Base-by-base conservation (phyloP, 108 stramenopile species). In the Craspedostauros australis region DNA sequence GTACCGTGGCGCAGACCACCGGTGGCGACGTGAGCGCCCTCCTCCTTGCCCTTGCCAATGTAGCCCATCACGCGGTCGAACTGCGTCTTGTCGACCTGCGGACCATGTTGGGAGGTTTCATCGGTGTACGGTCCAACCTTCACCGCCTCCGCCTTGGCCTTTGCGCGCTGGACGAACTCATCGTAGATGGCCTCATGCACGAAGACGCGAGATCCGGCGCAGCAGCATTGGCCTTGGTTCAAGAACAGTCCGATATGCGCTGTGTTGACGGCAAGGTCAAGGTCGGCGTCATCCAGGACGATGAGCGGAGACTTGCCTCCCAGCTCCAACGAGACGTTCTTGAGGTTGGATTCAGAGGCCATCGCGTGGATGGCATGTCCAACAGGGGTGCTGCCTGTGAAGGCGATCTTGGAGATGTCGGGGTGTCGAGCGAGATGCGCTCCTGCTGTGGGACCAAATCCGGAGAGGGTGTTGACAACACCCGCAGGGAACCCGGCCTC, bases 271-370 rank as follows among this genome's bases (percentile, higher is more conserved):
- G 78, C 80, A 14, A 23, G n/a, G 1, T 90, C 78, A 6, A 90
- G 42, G 64, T 90, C 84, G 9, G 86, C 91, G 70, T 91, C 91
- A 1, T 58, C 84, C 64, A 93, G 89, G 3, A 96, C 91, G 58
- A 96, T 60, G 86, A 93, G 88, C 32, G 95, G 91, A 69, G 86
- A 85, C 62, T 96, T 94, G 14, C 93, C 95, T 19, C 95, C 93
- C 49, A 94, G 72, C 72, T 96, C 95, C 41, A 91, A 49, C 2
- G 91, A 77, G 18, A 92, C 52, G 16, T 80, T 65, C 39, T 87
- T 88, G 38, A 96, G 46, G 4, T 72, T 74, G 7, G 24, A 42
- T 2, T 2, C 5, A 1, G 63, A 58, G 16, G 63, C 32, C 22
- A 48, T 24, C 9, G 19, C 5, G 8, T 36, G n/a, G 31, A 82